Base-by-base conservation (phyloP, 2,329 filamentous ascomycete species). In the Allantophomopsis lycopodina region DNA sequence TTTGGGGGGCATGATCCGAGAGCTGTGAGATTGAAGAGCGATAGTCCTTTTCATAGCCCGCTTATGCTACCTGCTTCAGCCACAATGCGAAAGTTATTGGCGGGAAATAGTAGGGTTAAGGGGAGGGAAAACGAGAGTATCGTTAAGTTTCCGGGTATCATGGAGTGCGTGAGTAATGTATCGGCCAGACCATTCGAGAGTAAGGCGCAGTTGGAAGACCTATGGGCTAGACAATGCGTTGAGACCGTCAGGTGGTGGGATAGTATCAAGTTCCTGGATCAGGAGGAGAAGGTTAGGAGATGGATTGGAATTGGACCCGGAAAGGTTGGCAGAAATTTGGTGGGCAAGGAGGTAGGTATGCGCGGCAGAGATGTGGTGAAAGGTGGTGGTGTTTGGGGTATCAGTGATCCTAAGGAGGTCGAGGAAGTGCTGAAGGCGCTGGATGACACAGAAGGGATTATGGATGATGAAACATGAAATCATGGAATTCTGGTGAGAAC, bases 161-260 rank as follows among this genome's bases (percentile, higher is more conserved):
- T 93, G 48, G 80, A 83, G 5, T 89, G 86, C 51, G 68, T 96
- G 39, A 88, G 83, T 52, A 96, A 96, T 57, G 82, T 95, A 34
- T 82, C 79, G 7, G 88, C 82, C 3, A 63, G 77, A 40, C 87
- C 87, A 1, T 94, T 94, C 49, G 57, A 65, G 46, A 83, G 73
- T 47, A 77, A 75, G 49, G 75, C 76, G 32, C 75, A 93, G 46
- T 64, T 95, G 23, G 84, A 84, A 55, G 79, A 93, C 46, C 61
- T 93, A 35, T 64, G 94, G 37, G 79, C 87, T 1, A 65, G 84
- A 37, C 82, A 87, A 53, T 88, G 83, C 45, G 76, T 91, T n/a
- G 86, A 94, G 62, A 95, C 88, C 21, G 86, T 96, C 33, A 71
- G 75, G 43, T 96, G 89, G 89, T 94, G 88, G 79, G 85, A 93